A percentile compares a stretch with the other conserved stretches of the same genome.
Conservation (phyloP, 148 eudicot species). For the Silene latifolia region DNA sequence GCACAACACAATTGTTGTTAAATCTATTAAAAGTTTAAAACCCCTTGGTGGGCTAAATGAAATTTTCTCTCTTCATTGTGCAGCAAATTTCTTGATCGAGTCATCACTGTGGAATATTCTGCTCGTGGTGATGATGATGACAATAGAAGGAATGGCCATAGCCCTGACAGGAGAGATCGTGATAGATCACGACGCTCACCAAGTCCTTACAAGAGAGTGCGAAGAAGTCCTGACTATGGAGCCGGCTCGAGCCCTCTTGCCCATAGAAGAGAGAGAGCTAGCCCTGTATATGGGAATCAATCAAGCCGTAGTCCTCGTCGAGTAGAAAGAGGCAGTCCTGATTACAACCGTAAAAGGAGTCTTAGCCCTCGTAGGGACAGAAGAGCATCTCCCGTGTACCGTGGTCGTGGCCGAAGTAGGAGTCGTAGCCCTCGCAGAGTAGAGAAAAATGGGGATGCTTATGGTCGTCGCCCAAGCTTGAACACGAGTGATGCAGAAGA, state of each 20-base stretch:
- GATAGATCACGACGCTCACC: conserved; percentile 64
- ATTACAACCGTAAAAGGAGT: conserved; percentile 44
- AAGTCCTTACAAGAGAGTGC: conserved; percentile 44
- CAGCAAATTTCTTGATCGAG: conserved; percentile 81
- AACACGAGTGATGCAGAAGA: conserved; percentile 20
- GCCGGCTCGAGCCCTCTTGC: conserved; percentile 42
- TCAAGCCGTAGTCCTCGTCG: conserved; percentile 47
- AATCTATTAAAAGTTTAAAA: neutral
- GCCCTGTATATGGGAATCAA: conserved; percentile 59
- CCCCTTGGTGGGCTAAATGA: no score
- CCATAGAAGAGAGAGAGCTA: conserved; percentile 50
- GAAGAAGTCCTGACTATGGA: conserved; percentile 63
- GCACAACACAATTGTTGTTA: neutral
- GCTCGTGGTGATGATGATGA: conserved; percentile 70
- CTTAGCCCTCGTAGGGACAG: conserved; percentile 40
- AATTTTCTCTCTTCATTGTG: conserved; percentile 9
- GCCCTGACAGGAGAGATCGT: conserved; percentile 62
- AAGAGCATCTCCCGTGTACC: conserved; percentile 22
- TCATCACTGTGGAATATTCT: conserved; percentile 83
- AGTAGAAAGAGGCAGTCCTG: conserved; percentile 57
- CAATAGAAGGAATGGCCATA: conserved; percentile 46
- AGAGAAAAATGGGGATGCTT: conserved; percentile 42
- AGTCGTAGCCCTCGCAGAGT: conserved; percentile 40
- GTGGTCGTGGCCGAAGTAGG: conserved; percentile 15
- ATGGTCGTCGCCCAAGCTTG: conserved; percentile 32